Base-by-base conservation (phyloP, 495 filamentous ascomycete genomes). In the Penicillium antarcticum region DNA sequence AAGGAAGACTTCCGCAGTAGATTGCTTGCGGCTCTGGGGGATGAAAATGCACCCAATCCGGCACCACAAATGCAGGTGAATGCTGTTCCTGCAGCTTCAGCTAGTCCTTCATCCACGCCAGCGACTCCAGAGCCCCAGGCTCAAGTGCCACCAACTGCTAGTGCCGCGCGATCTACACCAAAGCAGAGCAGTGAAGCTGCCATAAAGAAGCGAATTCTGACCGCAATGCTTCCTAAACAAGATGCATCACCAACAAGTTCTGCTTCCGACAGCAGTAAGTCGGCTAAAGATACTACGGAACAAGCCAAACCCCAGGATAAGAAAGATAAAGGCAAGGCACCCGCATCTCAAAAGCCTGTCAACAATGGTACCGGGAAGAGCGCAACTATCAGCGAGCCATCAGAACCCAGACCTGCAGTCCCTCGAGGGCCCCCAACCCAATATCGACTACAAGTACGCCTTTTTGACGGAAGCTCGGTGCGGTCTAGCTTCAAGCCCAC, bases 401-500 rank as follows among this genome's bases (percentile, higher is more conserved):
- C 49, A 12, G 54, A 62, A 42, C 47, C 36, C 17, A 49, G 37
- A 40, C 43, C 56, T 14, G 36, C 43, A 16, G 50, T 44, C 8
- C 47, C 61, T 18, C 56, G 56, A n/a, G 53, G 54, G 16, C 63
- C 67, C 11, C 72, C 70, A 18, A 61, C 45, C n/a, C 57, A 74
- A 45, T 76, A 72, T 54, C 80, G 87, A 11, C 67, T 97, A 5
- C 91, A 94, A 58, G 81, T 96, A 35, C 84, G 92, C 1, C 73
- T 96, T 0, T 87, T 95, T 35, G 90, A 96, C 62, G 92, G 92
- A 11, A 82, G 81, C 26, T 89, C 82, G 12, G 80, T 97, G 41
- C 83, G 89, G 26, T 75, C 74, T 21, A 83, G 78, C 17, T 96
- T 97, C 63, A 69, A 79, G 0, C 79, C 82, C 39, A 73, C 71